Base-by-base conservation (phyloP, 139 green algal species). In the Haematococcus lacustris region DNA sequence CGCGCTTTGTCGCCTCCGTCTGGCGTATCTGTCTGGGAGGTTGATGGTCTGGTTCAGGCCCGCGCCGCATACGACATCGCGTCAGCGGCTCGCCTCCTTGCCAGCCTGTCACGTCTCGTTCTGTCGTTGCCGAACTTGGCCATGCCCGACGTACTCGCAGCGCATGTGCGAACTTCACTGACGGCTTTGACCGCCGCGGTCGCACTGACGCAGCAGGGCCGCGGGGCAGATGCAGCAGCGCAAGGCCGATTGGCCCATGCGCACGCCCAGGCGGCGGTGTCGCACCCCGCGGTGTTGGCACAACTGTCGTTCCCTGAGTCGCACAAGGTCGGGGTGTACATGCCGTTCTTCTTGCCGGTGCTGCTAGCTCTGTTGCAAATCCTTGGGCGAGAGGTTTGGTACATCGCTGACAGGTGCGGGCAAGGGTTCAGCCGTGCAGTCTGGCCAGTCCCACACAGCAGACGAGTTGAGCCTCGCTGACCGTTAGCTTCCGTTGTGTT, bases 301-400 rank as follows among this genome's bases (percentile, higher is more conserved):
- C 79, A 84, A 70, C 60, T 86, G 50, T 85, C 79, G 68, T 90
- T 84, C 57, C 85, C 85, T 3, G 70, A 79, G 9, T 79, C 80
- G 41, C 85, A 90, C 73, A 85, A 85, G 71, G n/a, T 72, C 30
- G 40, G 47, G 5, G 67, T 88, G 38, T 88, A 86, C 70, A 71
- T 87, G 78, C 82, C 82, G 23, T 71, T 83, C 34, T 87, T 87
- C 59, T 59, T 87, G 66, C 82, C 82, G 23, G 38, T 40, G 38
- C 38, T 51, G 25, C 50, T 77, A 40, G 13, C 71, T 51, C 21
- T 77, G 34, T 2, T 66, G 40, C 40, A 65, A 3, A 33, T 41
- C 4, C 28, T 77, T 1, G 17, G 62, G 21, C 7, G 4, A 7
- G 71, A 76, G 33, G 38, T 63, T 5, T 38, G 37, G 38, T n/a